phyloP scores from a whole-genome alignment of 2,329 filamentous ascomycete genomes.

The Penicillium sp. region DNA sequence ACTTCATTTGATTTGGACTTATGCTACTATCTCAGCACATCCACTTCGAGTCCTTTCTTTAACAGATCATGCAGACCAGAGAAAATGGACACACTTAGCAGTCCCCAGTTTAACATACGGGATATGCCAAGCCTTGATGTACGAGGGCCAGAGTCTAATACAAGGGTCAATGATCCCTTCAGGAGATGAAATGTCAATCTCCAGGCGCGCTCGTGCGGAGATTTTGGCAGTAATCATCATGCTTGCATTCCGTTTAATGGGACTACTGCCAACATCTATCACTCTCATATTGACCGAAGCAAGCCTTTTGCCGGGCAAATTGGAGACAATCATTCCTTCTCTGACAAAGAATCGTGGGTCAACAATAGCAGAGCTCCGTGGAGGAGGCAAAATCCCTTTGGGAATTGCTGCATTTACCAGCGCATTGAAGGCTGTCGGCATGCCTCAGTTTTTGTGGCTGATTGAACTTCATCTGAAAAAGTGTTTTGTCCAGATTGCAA shows the following conservation, averaged over 20 bases:
- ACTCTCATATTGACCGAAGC: not conserved
- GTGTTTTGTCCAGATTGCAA: slow-evolving; percentile 1
- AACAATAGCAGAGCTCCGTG: not conserved
- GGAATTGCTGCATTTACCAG: not conserved
- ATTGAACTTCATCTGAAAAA: slow-evolving; percentile 8
- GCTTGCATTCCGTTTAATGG: not conserved
- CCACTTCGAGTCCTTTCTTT: not conserved
- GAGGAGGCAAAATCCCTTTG: not conserved
- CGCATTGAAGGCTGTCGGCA: not conserved
- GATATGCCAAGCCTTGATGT: not conserved
- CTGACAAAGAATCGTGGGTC: not conserved
- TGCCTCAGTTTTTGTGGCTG: not conserved
- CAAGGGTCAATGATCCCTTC: not conserved
- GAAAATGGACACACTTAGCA: not conserved
- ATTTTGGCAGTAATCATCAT: not conserved
- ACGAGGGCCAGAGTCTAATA: not conserved
- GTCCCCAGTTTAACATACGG: not conserved
- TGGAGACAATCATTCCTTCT: slow-evolving; percentile 3
- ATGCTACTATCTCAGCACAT: not conserved
- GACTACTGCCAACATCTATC: not conserved
- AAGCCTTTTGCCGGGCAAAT: not conserved
- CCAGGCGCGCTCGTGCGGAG: not conserved
- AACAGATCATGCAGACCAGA: not conserved
- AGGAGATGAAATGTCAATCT: not conserved
- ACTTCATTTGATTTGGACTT: not conserved